Evolutionary conservation across 2,329 filamentous ascomycete species (phyloP), one percentile per base, ranked within the genome.

Genomic region (Colletotrichum endophyticum): DNA sequence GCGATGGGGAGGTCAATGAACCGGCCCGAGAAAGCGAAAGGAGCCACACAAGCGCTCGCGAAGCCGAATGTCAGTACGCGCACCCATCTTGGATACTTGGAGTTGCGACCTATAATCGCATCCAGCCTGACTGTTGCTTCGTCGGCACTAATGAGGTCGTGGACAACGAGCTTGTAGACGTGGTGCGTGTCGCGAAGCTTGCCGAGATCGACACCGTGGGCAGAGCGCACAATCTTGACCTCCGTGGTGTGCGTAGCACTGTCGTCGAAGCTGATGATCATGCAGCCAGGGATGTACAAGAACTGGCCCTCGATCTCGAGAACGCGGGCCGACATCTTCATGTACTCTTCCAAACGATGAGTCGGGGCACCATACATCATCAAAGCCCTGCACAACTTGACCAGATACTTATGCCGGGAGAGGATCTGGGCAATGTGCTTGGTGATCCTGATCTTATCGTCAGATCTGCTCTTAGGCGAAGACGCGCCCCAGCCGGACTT

Each of bases 281-380:
- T 98, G 81, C 95, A 98, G 0, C 95, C 95, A 0, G 96, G 96
- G 34, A 98, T 92, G 82, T 98, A 98, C 27, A 98, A 87, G 80
- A 97, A 98, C 81, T 98, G 95, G 8, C 94, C 94, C 79, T 98
- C 94, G 19, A 98, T 96, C 84, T 96, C 95, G 49, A 98, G 90
- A 3, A 97, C 95, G n/a, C 95, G 91, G 2, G 96, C 94, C 11
- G 95, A 96, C 94, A 96, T 98, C 78, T 91, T 93, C 91, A 98
- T 93, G 84, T 98, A 98, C 82, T 98, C 94, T 84, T 98, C 96
- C 25, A 98, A 88, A 13, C 96, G 93, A 86, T 98, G 96, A 0
- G 96, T 98, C 1, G 96, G 96, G 1, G 96, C 96, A 15, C 96
- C 96, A 78, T 95, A 98, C 81, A 92, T 89, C 96, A 98, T 98